Percentiles rank a stretch among this genome's conserved stretches.
phyloP scores from a whole-genome alignment of 192 early-diverging fungal species.

The Allomyces arbusculus region DNA sequence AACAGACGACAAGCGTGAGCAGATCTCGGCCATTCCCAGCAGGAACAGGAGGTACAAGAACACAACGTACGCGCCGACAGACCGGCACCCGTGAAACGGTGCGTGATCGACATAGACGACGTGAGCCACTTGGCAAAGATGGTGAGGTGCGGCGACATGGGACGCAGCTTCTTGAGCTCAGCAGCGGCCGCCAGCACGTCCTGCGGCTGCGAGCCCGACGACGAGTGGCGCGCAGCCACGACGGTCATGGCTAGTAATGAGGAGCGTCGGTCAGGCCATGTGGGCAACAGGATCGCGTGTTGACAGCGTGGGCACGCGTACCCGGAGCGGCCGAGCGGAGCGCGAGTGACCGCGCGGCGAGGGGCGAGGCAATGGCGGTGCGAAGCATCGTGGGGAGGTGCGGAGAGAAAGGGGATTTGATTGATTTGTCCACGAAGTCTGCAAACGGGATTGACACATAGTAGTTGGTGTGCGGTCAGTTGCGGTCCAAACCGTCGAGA shows the following conservation, averaged over 20 bases:
- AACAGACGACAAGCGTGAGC: neutral
- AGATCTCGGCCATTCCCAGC: neutral
- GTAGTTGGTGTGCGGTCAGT: too few species aligned
- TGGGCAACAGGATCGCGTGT: neutral
- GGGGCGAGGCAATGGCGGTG: too few species aligned
- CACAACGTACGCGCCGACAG: conserved; percentile 38
- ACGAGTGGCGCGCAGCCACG: too few species aligned
- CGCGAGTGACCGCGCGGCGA: too few species aligned
- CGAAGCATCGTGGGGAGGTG: too few species aligned
- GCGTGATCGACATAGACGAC: conserved; percentile 46
- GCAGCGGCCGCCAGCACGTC: neutral
- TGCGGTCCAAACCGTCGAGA: too few species aligned
- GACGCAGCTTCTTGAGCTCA: conserved; percentile 30
- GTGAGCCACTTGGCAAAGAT: conserved; percentile 88
- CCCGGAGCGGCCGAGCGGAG: neutral
- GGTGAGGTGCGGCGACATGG: conserved; percentile 57
- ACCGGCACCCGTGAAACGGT: conserved; percentile 56
- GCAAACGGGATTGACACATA: too few species aligned
- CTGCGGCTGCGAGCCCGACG: too few species aligned
- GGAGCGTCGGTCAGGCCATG: neutral
- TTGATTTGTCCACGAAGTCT: too few species aligned
- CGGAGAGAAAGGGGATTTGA: too few species aligned
- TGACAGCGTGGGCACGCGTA: neutral
- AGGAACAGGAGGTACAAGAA: neutral
- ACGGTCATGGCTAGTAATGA: too few species aligned